Evolutionary conservation across 2,329 filamentous ascomycete genomes (phyloP), one percentile per base, ranked within the genome.

Genomic region (Blastomyces emzantsi): DNA sequence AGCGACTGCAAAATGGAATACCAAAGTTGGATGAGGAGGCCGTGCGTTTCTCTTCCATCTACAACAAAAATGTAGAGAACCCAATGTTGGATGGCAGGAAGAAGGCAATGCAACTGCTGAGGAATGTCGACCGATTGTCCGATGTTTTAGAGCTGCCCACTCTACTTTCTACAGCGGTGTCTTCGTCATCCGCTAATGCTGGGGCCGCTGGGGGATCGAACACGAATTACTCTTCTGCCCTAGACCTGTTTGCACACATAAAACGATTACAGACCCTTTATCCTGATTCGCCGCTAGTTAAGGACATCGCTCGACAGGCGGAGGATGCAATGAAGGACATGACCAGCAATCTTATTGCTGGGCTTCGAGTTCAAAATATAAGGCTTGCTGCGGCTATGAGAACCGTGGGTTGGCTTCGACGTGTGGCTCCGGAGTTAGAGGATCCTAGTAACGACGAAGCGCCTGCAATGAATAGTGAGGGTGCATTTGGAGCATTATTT

Each of bases 181-280:
- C 77, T 49, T 78, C 79, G 9, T 76, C 73, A 28, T 72, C 73
- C n/a, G 71, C 73, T 60, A 76, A 71, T 64, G 73, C 75, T 11
- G 71, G 72, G 49, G 68, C 71, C 3, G 81, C 85, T 3, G 64
- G 72, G 2, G 66, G 70, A 15, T 70, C 76, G 6, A 83, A 80
- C 11, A 85, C 87, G 65, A 95, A 91, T 69, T 96, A 97, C 78
- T 88, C 92, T 1, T 90, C 91, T 0, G 92, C 92, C 0, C 81
- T 99, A 43, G 94, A 99, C 74, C 82, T 99, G 2, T 89, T 96
- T 72, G 88, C 90, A n/a, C 94, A 97, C 73, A 94, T 97, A 72
- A 90, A 90, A 69, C 86, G 94, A 8, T 81, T 99, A 6, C 87
- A 92, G 65, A 85, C 87, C 0, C 80, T 97, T 36, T 96, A 97